Evolutionary conservation across 1,284 basidiomycete species (phyloP), one percentile per base, ranked within the genome.

Genomic region (Grifola frondosa): DNA sequence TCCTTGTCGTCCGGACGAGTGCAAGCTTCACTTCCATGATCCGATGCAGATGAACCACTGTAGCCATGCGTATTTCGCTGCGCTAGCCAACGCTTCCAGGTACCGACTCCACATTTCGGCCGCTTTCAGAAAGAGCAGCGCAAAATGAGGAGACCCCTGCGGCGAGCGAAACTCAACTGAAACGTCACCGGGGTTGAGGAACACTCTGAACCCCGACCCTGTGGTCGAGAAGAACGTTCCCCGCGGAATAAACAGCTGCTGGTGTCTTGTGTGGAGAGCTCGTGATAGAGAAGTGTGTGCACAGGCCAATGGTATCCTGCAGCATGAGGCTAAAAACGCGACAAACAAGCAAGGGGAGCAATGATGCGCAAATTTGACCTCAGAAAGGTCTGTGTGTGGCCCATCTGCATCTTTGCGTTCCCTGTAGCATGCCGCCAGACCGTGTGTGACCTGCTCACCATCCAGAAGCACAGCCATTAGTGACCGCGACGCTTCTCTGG

Each of bases 401-500:
- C 69, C 64, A 61, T 48, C 51, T 48, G 46, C 52, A 59, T 48
- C 37, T 34, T 29, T 48, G 34, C 48, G 44, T 32, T 42, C 42
- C 43, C 23, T 29, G 13, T 8, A 23, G 23, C 11, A 17, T 40
- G 44, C 42, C 44, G 40, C 35, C 44, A 46, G 48, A 44, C 29
- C 64, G 68, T 68, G 46, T 56, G 68, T 56, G 45, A 48, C 50
- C 66, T 55, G 63, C 70, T 70, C 43, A 40, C 46, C 52, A 57
- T 48, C 45, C 34, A 37, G 39, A 40, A 23, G 30, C 36, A 42
- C 47, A 53, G 57, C 53, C 55, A 59, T 30, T 20, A 34, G 41
- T 48, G 43, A 16, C 73, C 71, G 68, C 70, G 72, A 73, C 68
- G 67, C 68, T 53, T 70, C 71, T 75, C 74, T 76, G 59, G 72